phyloP scores from a whole-genome alignment of 768 basidiomycete genomes.

The Scleroderma citrinum region DNA sequence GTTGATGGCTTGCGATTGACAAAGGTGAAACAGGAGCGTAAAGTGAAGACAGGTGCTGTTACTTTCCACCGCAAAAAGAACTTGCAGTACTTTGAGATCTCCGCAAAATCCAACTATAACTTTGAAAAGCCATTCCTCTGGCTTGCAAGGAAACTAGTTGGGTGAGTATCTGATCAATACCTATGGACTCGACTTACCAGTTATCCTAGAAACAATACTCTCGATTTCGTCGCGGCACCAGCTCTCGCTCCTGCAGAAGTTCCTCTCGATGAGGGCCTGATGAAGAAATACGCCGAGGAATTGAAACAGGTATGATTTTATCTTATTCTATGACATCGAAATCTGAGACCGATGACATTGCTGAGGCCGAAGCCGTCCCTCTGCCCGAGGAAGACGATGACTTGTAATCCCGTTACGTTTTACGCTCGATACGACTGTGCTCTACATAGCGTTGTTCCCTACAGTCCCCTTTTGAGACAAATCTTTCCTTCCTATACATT shows the following conservation, averaged over 20 bases:
- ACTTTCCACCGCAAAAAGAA: conserved; percentile 99
- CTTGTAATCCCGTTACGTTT: conserved; percentile 42
- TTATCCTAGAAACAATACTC: conserved; percentile 58
- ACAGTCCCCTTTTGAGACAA: conserved; percentile 17
- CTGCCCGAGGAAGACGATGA: conserved; percentile 98
- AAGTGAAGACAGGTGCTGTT: conserved; percentile 97
- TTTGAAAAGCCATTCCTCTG: conserved; percentile 99
- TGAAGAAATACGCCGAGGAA: conserved; percentile 75
- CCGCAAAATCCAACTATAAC: conserved; percentile 99
- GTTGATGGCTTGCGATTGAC: conserved; percentile 5
- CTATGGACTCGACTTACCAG: not conserved
- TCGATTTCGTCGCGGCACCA: conserved; percentile 96
- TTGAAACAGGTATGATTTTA: conserved; percentile 50
- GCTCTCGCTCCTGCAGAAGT: conserved; percentile 95
- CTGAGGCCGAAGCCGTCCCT: conserved; percentile 81
- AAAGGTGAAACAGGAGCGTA: conserved; percentile 70
- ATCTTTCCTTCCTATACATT: conserved; percentile 9
- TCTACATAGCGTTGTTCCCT: conserved; percentile 15
- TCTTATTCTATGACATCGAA: not conserved
- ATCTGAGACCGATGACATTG: conserved; percentile 8
- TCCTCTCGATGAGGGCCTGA: conserved; percentile 68
- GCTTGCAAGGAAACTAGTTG: conserved; percentile 96
- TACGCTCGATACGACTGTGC: conserved; percentile 16
- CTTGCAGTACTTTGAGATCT: conserved; percentile 99
- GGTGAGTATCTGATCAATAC: conserved; percentile 45